Conservation (phyloP, 352 stramenopile species). For the Phytopythium ostracodes region DNA sequence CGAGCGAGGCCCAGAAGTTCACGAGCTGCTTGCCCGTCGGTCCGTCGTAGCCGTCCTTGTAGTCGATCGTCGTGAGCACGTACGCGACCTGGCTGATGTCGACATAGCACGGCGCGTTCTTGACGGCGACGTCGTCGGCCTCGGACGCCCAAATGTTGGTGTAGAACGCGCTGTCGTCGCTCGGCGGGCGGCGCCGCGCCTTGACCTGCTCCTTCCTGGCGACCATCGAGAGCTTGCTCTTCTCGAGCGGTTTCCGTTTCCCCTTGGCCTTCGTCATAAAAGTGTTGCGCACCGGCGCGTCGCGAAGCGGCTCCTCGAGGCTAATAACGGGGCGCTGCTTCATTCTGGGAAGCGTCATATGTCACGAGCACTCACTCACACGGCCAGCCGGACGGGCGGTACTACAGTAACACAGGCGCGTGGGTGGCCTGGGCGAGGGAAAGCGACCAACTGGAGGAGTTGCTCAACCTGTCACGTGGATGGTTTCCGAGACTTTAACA, state of each 20-base stretch:
- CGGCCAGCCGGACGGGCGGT: background rate
- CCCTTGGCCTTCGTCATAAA: slow-evolving; percentile 15
- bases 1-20: slow-evolving; percentile 53
- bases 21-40: slow-evolving; percentile 22
- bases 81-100: slow-evolving; percentile 80
- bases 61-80: slow-evolving; percentile 73
- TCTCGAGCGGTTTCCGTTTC: slow-evolving; percentile 54
- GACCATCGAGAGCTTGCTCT: slow-evolving; percentile 40
- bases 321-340: background rate
- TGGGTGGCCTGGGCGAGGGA: background rate
- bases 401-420: too few relatives aligned
- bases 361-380: slow-evolving; percentile 1
- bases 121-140: slow-evolving; percentile 16
- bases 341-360: background rate
- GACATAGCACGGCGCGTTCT: slow-evolving; percentile 39
- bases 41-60: slow-evolving; percentile 56
- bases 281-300: slow-evolving; percentile 11
- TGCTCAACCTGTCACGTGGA: background rate
- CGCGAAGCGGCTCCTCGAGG: slow-evolving; percentile 6
- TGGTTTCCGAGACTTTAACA: background rate
- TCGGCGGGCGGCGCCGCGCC: slow-evolving; percentile 20
- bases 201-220: slow-evolving; percentile 28
- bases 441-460: too few relatives aligned
- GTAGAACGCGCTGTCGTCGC: slow-evolving; percentile 78
- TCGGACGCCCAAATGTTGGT: slow-evolving; percentile 67